A percentile compares a stretch with the other conserved stretches of the same genome.
Conservation (phyloP, 2,329 filamentous ascomycete species). For the Diaporthe nobilis region DNA sequence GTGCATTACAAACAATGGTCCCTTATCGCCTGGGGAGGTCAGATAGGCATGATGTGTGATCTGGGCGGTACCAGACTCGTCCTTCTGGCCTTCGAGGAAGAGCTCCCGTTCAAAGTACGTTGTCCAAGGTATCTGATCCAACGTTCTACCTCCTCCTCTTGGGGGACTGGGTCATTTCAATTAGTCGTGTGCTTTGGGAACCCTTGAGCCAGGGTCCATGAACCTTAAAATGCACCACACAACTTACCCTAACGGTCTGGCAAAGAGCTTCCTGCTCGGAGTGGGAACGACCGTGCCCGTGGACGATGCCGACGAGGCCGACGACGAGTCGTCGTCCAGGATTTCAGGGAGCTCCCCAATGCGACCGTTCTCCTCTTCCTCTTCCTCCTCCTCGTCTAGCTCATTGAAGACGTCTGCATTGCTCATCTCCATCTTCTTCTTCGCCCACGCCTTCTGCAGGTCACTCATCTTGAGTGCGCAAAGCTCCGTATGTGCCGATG, state of each 20-base stretch:
- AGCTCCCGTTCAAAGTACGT: constrained; percentile 93
- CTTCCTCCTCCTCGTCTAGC: constrained; percentile 65
- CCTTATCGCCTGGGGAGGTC: constrained; percentile 81
- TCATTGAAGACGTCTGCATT: constrained; percentile 65
- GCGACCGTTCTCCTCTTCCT: constrained; percentile 52
- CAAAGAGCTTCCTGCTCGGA: constrained; percentile 79
- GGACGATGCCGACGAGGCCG: constrained; percentile 89
- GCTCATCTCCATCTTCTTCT: constrained; percentile 77
- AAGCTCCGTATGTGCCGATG: not conserved
- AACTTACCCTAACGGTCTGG: constrained; percentile 76
- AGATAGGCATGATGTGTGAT: constrained; percentile 89
- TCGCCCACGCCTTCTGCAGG: constrained; percentile 83
- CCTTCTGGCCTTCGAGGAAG: constrained; percentile 69
- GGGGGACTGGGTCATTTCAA: constrained; percentile 54
- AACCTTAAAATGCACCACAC: constrained; percentile 38
- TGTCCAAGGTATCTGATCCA: constrained; percentile 84
- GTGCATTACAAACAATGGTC: constrained; percentile 91
- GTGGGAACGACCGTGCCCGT: constrained; percentile 92
- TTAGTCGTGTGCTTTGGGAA: constrained; percentile 1
- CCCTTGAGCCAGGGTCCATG: constrained; percentile 6
- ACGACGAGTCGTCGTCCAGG: constrained; percentile 78
- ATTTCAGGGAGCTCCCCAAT: constrained; percentile 60
- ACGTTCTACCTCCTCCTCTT: constrained; percentile 62
- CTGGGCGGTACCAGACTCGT: constrained; percentile 53
- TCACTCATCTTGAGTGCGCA: constrained; percentile 77